A percentile compares a stretch with the other conserved stretches of the same genome.
phyloP scores from a whole-genome alignment of 116 monocot genomes.

The Cymodocea nodosa region DNA sequence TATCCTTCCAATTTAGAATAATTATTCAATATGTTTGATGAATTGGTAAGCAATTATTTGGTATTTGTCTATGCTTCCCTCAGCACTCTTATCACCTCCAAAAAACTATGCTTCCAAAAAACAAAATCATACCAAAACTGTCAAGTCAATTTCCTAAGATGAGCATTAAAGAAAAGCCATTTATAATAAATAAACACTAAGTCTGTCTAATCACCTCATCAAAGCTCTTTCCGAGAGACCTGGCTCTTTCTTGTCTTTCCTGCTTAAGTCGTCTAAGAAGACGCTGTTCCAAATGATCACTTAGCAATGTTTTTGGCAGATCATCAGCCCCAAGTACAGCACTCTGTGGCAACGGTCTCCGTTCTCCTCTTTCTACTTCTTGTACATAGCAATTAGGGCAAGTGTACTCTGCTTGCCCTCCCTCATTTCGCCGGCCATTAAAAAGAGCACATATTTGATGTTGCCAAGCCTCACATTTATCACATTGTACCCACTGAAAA shows the following conservation, averaged over 20 bases:
- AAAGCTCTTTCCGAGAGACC: constrained; percentile 39
- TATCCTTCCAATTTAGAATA: no score
- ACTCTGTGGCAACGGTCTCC: constrained; percentile 76
- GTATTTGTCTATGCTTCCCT: no score
- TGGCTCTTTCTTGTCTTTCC: constrained; percentile 72
- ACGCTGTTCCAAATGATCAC: constrained; percentile 77
- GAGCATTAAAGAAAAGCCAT: neutral
- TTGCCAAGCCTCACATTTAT: constrained; percentile 97
- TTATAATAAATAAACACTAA: neutral
- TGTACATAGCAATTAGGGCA: constrained; percentile 80
- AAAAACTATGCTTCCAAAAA: no score
- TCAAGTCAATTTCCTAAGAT: neutral
- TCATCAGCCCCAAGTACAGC: constrained; percentile 95
- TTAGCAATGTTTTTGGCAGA: constrained; percentile 73
- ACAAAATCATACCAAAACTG: no score
- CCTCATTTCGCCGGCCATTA: constrained; percentile 86
- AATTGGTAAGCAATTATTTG: no score
- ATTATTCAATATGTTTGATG: no score
- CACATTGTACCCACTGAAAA: constrained; percentile 91
- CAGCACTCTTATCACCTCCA: no score
- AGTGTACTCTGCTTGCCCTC: constrained; percentile 84
- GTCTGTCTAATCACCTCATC: constrained; percentile 46
- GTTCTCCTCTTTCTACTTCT: constrained; percentile 74
- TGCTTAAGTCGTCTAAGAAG: constrained; percentile 57
- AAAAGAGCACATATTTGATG: constrained; percentile 97